A percentile compares a stretch with the other conserved stretches of the same genome.
These are phyloP conservation scores for Ascochyta koolunga DNA, from an alignment of 2,329 filamentous ascomycete genomes.

Conservation along the genomic window DNA sequence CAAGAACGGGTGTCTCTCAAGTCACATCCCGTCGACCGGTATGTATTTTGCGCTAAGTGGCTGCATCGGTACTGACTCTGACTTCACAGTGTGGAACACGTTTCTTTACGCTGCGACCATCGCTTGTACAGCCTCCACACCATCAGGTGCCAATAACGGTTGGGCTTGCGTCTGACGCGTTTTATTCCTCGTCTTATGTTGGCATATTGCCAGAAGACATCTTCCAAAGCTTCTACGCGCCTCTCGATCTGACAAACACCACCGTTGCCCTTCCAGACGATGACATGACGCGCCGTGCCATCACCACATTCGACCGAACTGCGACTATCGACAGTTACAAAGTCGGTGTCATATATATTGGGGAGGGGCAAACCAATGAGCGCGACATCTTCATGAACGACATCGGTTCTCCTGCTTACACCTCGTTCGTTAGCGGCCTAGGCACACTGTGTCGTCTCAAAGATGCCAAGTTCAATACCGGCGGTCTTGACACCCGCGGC, in stretches of 20 bases:
- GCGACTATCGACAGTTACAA: constrained; percentile 95
- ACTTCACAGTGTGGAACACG: constrained; percentile 48
- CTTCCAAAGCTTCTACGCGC: constrained; percentile 71
- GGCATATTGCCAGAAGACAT: constrained; percentile 75
- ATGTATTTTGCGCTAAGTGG: constrained; percentile 59
- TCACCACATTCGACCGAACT: constrained; percentile 82
- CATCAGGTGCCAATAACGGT: constrained; percentile 51
- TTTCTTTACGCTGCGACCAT: constrained; percentile 48
- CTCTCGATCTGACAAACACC: constrained; percentile 55
- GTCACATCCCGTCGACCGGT: constrained; percentile 75
- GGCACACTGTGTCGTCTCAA: constrained; percentile 82
- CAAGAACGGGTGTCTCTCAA: constrained; percentile 69
- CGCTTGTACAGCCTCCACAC: constrained; percentile 46
- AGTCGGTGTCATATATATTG: constrained; percentile 92
- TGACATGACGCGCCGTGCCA: constrained; percentile 73
- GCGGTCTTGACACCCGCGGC: constrained; percentile 80
- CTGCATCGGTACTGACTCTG: constrained; percentile 15
- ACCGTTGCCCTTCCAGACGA: constrained; percentile 78
- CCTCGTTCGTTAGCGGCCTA: constrained; percentile 80
- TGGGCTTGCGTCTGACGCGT: constrained; percentile 48
- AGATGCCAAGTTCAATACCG: constrained; percentile 87
- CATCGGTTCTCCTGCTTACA: constrained; percentile 85
- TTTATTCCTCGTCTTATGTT: constrained; percentile 59
- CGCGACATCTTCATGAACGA: constrained; percentile 85
- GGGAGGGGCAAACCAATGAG: constrained; percentile 82